A percentile compares a stretch with the other conserved stretches of the same genome.
Conservation (phyloP, 768 basidiomycete species). For the Pulveroboletus sp. region DNA sequence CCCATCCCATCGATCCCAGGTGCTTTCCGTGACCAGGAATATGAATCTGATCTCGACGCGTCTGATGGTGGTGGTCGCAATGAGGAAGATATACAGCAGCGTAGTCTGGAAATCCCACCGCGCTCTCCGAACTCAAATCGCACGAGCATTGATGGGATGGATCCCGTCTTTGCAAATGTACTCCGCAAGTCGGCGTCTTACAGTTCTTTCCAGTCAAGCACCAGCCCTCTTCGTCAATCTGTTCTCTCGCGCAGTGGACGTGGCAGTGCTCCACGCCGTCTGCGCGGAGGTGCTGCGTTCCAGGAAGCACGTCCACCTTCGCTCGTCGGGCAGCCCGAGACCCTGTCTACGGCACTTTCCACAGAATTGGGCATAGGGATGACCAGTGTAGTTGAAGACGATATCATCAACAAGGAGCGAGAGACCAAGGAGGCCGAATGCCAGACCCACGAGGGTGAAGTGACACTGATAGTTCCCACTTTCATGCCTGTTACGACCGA, state of each 20-base stretch:
- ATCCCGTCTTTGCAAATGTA: slow-evolving; percentile 77
- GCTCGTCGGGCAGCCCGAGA: slow-evolving; percentile 66
- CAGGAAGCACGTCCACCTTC: slow-evolving; percentile 68
- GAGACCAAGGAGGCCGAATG: slow-evolving; percentile 60
- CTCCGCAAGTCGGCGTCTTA: slow-evolving; percentile 51
- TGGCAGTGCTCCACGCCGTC: slow-evolving; percentile 48
- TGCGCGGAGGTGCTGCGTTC: slow-evolving; percentile 63
- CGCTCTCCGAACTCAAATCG: slow-evolving; percentile 49
- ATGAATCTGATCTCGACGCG: slow-evolving; percentile 21
- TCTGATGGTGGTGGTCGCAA: slow-evolving; percentile 20
- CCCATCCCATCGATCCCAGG: slow-evolving; percentile 33
- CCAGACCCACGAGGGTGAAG: slow-evolving; percentile 53
- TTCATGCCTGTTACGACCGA: slow-evolving; percentile 31
- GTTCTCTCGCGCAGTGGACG: slow-evolving; percentile 47
- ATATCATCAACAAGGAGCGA: slow-evolving; percentile 38
- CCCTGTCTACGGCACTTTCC: slow-evolving; percentile 66
- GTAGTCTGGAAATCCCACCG: slow-evolving; percentile 31
- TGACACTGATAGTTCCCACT: slow-evolving; percentile 27
- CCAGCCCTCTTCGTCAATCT: slow-evolving; percentile 60
- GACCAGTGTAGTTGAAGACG: slow-evolving; percentile 38
- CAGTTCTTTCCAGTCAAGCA: slow-evolving; percentile 39
- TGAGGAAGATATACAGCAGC: slow-evolving; percentile 26
- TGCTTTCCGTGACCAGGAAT: slow-evolving; percentile 23
- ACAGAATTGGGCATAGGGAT: slow-evolving; percentile 54
- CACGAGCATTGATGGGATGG: slow-evolving; percentile 80